Evolutionary conservation across 192 early-diverging fungal genomes (phyloP), one percentile per base, ranked within the genome.

Genomic region (Obelidium mucronatum): DNA sequence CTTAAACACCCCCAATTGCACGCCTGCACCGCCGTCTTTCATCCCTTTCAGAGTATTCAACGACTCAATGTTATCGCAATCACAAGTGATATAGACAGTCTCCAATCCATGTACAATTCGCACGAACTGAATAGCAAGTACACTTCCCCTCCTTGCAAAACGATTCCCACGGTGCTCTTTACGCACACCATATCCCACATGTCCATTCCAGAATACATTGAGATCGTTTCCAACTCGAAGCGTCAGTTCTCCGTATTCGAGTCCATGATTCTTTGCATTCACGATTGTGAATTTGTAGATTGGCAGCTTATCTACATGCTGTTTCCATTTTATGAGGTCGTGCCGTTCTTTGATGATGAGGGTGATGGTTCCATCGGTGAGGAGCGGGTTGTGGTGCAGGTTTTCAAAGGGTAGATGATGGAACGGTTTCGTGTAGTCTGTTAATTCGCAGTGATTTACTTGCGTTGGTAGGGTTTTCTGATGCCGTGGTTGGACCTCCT

Each of bases 21-120:
- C 11, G 11, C 44, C 44, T 48, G 8, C 44, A 48, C 8, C 8
- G 11, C 44, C 56, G 26, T 22, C 26, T 59, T 24, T 11, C 26
- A 22, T 24, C n/a, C n/a, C n/a, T n/a, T n/a, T n/a, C n/a, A 59
- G n/a, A 11, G 56, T 31, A 6, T 59, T 59, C 6, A 30, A 30
- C 8, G 56, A 59, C 6, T 11, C 56, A 22, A 59, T n/a, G 31
- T 59, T 59, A 24, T 6, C 8, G 6, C 6, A 8, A 59, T 59
- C n/a, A 59, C 56, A 59, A 22, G 56, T 59, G 6, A 59, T 59
- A 31, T 59, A 59, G 8, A 59, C 24, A 5, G 56, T 59, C 24
- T 59, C 8, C 0, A 59, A 24, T 19, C 24, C 24, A 24, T 59
- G 56, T 0, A 59, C 56, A 8, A 11, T 24, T 30, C 56, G 8